Conservation (phyloP, 139 green algal species). For the Deuterostichococcus epilithicus region DNA sequence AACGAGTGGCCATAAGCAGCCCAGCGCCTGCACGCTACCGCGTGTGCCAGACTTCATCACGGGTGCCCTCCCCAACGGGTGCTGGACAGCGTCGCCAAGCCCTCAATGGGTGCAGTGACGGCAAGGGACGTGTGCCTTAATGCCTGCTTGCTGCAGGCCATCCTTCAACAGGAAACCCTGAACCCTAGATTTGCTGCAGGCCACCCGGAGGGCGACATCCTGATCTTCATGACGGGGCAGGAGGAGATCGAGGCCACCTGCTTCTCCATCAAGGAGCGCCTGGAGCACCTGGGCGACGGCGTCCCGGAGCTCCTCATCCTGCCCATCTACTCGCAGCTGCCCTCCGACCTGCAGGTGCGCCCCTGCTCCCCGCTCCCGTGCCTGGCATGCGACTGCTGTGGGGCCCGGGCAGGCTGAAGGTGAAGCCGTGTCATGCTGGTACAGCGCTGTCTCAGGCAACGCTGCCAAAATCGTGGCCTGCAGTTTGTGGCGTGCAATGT, state of each 20-base stretch:
- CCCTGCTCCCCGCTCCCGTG: not conserved
- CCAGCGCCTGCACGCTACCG: no score
- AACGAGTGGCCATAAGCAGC: no score
- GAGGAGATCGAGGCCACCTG: conserved; percentile 97
- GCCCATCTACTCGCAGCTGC: conserved; percentile 95
- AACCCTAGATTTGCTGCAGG: not conserved
- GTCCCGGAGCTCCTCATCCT: conserved; percentile 84
- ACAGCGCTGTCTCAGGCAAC: not conserved
- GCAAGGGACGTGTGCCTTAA: no score
- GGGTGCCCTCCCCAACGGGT: no score
- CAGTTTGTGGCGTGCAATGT: not conserved
- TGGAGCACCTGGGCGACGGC: conserved; percentile 68
- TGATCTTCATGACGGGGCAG: conserved; percentile 98
- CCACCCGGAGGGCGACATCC: conserved; percentile 88
- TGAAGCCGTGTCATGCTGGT: not conserved
- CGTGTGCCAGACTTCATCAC: no score
- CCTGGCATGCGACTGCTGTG: not conserved
- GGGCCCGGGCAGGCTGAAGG: not conserved
- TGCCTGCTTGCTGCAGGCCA: no score
- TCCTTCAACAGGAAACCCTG: no score
- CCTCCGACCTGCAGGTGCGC: conserved; percentile 73
- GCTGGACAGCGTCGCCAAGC: no score
- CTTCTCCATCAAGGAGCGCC: conserved; percentile 69
- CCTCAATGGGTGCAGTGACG: no score
- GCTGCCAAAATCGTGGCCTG: not conserved